Evolutionary conservation across 257 asterid genomes (phyloP), one percentile per base, ranked within the genome.

Genomic region (Apocynum venetum): DNA sequence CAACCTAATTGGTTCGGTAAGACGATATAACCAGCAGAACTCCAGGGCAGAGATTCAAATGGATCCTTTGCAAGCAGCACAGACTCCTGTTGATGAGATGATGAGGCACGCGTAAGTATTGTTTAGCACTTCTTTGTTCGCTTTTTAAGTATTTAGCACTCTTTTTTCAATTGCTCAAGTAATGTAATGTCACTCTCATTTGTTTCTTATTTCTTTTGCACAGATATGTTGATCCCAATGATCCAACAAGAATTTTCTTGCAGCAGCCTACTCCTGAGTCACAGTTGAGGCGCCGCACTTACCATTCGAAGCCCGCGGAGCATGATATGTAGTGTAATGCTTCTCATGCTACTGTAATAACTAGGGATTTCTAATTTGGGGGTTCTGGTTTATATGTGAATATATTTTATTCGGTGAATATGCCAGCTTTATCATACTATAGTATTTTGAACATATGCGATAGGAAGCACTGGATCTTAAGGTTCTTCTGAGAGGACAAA

Each of bases 41-140:
- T 52, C 86, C 48, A 81, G 83, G 64, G 88, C 83, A 36, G 93
- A 84, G 83, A 85, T 93, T 77, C 89, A 80, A 35, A 70, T 84
- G 73, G 99, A 96, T 87, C 99, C 99, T 83, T 87, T 93, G 77
- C 96, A 85, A 86, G 98, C 99, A 74, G 93, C 99, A 47, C 95
- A 91, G 80, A 90, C 97, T 72, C 99, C 98, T 2, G 99, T 93
- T 61, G 99, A 93, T 78, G 98, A 91, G 80, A 91, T 96, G 97
- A 93, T 96, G 91, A 90, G 97, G 88, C 98, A 86, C 35, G 96
- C 96, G 91, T 90, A 83, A n/a, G 90, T 78, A 43, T 49, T 59
- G 20, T 73, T 77, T 72, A 35, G 44, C 40, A 17, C 35, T 4
- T 20, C 43, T 8, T 40, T 8, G 15, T 4, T 2, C 43, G 0